Evolutionary conservation across 306 rosid genomes (phyloP).

Genomic region (Fragaria ananassa): DNA sequence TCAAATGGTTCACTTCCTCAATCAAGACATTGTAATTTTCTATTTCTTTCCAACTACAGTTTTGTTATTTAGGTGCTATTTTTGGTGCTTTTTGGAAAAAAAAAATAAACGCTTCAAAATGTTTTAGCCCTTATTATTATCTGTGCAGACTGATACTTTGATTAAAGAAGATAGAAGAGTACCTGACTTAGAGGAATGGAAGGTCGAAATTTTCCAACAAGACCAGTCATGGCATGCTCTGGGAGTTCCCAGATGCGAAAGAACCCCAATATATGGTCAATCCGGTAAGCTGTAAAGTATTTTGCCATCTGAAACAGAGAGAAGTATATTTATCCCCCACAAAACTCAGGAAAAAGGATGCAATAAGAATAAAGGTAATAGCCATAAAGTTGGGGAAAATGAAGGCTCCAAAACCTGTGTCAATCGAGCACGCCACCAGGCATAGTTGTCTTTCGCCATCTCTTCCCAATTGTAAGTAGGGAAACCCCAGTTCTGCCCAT

Average conservation of each 20-base stretch:
- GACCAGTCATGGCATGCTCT: conserved; percentile 83
- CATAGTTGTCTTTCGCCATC: conserved; percentile 92
- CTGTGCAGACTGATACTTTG: conserved; percentile 17
- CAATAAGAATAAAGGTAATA: conserved; percentile 9
- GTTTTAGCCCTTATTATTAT: conserved; percentile 2
- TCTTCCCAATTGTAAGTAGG: conserved; percentile 99
- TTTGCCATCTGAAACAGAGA: conserved; percentile 81
- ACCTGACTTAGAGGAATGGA: conserved; percentile 94
- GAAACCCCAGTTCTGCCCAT: conserved; percentile 99
- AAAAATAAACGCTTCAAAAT: not conserved
- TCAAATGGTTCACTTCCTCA: not conserved
- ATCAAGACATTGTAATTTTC: not conserved
- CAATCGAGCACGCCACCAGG: conserved; percentile 94
- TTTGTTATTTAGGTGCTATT: not conserved
- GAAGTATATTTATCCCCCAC: conserved; percentile 28
- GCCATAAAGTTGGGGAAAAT: not conserved
- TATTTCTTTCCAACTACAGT: too few relatives aligned
- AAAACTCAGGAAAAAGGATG: conserved; percentile 17
- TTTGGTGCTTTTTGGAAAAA: not conserved
- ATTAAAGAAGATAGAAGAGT: conserved; percentile 20
- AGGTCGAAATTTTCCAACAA: conserved; percentile 92
- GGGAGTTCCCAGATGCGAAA: conserved; percentile 99
- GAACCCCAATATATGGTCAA: conserved; percentile 95
- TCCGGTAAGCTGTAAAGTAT: conserved; percentile 93
- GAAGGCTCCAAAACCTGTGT: conserved; percentile 63